Evolutionary conservation across 257 asterid species (phyloP).

Genomic region (Nicotiana noctiflora): DNA sequence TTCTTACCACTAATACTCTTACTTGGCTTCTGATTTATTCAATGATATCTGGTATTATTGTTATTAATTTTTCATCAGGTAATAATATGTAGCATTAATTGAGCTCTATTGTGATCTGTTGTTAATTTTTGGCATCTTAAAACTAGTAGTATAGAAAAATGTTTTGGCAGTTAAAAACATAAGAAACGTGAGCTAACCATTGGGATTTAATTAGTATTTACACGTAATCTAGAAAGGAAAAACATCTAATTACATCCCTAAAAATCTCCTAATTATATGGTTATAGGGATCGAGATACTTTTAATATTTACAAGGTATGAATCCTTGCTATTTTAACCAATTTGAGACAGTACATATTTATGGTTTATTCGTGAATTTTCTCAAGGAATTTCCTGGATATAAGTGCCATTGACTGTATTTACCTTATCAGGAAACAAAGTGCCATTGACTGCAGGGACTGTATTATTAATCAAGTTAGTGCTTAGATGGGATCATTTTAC

Average conservation of each 20-base stretch:
- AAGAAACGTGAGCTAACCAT: background rate
- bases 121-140: background rate
- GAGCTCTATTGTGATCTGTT: background rate
- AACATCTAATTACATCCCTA: background rate
- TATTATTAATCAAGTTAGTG: background rate
- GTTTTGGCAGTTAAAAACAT: background rate
- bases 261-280: background rate
- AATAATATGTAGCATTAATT: background rate
- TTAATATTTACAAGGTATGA: background rate
- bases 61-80: background rate
- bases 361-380: background rate
- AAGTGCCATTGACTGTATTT: background rate
- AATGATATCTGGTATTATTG: background rate
- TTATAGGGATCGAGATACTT: background rate
- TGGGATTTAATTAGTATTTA: background rate
- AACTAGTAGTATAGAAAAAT: background rate
- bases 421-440: background rate
- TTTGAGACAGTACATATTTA: background rate
- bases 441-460: background rate
- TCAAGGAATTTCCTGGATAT: background rate
- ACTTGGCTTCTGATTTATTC: background rate
- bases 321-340: background rate
- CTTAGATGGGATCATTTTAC: background rate
- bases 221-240: background rate
- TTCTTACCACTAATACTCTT: constrained; percentile 8